phyloP scores from a whole-genome alignment of 495 filamentous ascomycete genomes.

The Neurospora sp. region DNA sequence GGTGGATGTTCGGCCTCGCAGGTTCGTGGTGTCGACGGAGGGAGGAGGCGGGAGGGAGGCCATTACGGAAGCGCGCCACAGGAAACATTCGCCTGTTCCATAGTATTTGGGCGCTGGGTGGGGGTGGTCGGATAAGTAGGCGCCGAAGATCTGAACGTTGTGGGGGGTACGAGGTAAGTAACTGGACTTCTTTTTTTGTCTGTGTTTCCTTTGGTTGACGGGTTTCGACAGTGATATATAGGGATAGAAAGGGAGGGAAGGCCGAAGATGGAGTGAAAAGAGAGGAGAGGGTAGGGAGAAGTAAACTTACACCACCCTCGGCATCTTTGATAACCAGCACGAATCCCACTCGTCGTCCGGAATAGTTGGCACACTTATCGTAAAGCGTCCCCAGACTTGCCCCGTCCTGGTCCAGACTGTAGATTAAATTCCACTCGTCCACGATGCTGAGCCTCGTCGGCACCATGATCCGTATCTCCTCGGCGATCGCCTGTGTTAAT shows the following conservation, averaged over 20 bases:
- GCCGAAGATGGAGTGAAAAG: neutral
- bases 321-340: constrained; percentile 76
- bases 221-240: neutral
- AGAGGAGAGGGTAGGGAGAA: neutral
- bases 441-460: constrained; percentile 76
- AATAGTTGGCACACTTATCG: constrained; percentile 50
- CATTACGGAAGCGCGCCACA: constrained; percentile 72
- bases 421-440: constrained; percentile 77
- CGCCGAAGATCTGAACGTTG: constrained; percentile 64
- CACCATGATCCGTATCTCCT: constrained; percentile 86
- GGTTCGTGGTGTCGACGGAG: constrained; percentile 58
- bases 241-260: neutral
- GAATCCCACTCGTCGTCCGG: constrained; percentile 68
- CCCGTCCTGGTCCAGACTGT: constrained; percentile 89
- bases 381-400: constrained; percentile 82
- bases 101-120: constrained; percentile 76
- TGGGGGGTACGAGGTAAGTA: neutral
- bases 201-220: neutral
- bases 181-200: neutral
- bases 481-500: constrained; percentile 64
- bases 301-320: constrained; percentile 52
- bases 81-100: constrained; percentile 94
- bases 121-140: constrained; percentile 83
- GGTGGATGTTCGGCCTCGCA: constrained; percentile 61
- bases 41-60: constrained; percentile 62